phyloP scores from a whole-genome alignment of 177 flowering plant species.

The Telopea speciosissima region DNA sequence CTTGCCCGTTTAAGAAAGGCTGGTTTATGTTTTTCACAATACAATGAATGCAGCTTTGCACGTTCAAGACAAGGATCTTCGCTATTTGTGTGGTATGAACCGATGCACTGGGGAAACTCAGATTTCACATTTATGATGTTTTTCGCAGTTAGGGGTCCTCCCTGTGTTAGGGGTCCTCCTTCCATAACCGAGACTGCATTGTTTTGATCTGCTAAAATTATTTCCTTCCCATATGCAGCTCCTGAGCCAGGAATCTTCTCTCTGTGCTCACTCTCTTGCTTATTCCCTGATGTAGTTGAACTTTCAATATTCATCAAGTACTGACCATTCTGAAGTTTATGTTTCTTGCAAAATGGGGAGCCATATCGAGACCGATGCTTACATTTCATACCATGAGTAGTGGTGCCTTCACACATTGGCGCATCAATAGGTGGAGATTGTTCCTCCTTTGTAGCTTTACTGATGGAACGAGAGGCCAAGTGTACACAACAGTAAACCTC shows the following conservation, averaged over 20 bases:
- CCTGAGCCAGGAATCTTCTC: constrained; percentile 33
- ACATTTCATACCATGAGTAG: constrained; percentile 81
- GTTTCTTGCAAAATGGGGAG: constrained; percentile 82
- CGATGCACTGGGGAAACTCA: constrained; percentile 51
- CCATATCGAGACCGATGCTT: constrained; percentile 81
- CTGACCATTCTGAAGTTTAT: constrained; percentile 34
- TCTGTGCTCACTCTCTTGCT: constrained; percentile 49
- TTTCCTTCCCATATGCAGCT: constrained; percentile 32
- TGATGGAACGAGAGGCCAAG: constrained; percentile 53
- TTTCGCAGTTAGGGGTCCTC: constrained; percentile 20
- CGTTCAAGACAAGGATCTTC: constrained; percentile 48
- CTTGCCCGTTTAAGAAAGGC: constrained; percentile 94
- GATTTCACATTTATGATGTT: constrained; percentile 23
- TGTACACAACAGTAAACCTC: constrained; percentile 94
- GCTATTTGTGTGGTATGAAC: constrained; percentile 31
- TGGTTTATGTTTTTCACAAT: constrained; percentile 90
- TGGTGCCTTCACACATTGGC: constrained; percentile 81
- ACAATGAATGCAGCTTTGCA: constrained; percentile 61
- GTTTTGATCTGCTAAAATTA: constrained; percentile 35
- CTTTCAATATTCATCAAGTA: constrained; percentile 16
- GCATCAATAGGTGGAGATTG: constrained; percentile 29
- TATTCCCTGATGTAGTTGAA: constrained; percentile 30
- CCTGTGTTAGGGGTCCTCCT: constrained; percentile 18
- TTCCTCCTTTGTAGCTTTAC: constrained; percentile 43
- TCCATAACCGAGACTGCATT: constrained; percentile 28